Conservation (phyloP, 345 rosid genomes). For the Lepidium sativum region DNA sequence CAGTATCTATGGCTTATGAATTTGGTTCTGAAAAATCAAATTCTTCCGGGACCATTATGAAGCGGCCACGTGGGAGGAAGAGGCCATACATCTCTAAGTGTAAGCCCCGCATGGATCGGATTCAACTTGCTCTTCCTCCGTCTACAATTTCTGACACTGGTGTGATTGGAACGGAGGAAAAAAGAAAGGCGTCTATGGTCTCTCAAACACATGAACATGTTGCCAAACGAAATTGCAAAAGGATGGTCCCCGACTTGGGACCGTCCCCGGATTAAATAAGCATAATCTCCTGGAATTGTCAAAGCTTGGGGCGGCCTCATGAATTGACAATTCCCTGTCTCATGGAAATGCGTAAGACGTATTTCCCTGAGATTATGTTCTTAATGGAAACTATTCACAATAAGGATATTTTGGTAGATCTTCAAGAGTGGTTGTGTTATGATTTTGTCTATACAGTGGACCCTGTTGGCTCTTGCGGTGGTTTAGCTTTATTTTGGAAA, state of each 20-base stretch:
- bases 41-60: too few relatives aligned
- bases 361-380: not conserved
- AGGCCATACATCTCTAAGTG: too few relatives aligned
- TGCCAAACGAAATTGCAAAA: too few relatives aligned
- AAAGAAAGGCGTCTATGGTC: too few relatives aligned
- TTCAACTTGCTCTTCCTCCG: too few relatives aligned
- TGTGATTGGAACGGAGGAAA: too few relatives aligned
- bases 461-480: not conserved
- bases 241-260: not conserved
- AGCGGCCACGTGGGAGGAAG: too few relatives aligned
- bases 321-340: not conserved
- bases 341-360: not conserved
- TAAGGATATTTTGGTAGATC: not conserved
- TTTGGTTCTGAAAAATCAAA: too few relatives aligned
- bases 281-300: not conserved
- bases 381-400: not conserved
- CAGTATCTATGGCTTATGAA: too few relatives aligned
- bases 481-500: not conserved
- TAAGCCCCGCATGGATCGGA: too few relatives aligned
- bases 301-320: not conserved
- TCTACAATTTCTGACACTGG: too few relatives aligned
- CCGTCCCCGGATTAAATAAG: not conserved
- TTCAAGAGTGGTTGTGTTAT: not conserved
- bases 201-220: too few relatives aligned
- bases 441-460: not conserved